These are phyloP conservation scores for Ottelia alismoides DNA, from an alignment of 106 monocot species.

Conservation along the genomic window DNA sequence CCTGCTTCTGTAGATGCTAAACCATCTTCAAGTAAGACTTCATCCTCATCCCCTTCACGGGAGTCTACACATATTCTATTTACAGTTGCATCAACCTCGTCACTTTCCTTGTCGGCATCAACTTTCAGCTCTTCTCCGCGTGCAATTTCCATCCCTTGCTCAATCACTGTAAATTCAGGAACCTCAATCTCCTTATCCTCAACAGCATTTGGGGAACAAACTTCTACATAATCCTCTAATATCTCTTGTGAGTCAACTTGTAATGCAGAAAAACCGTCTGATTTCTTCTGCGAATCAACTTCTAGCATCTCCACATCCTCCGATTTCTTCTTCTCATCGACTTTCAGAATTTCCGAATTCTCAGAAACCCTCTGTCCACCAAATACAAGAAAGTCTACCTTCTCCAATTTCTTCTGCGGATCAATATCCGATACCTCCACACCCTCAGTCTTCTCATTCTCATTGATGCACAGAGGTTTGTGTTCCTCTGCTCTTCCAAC, in stretches of 20 bases:
- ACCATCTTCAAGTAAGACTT: no score
- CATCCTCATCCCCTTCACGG: no score
- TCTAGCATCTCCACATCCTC: slow-evolving; percentile 5
- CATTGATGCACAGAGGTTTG: no score
- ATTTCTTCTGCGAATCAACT: not conserved
- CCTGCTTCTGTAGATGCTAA: no score
- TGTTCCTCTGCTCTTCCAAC: no score
- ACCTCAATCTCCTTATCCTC: slow-evolving; percentile 12
- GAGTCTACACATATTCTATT: no score
- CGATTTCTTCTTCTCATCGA: slow-evolving; percentile 7
- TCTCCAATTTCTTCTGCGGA: not conserved
- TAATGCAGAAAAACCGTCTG: not conserved
- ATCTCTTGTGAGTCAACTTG: no score
- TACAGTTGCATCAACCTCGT: no score
- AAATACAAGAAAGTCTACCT: slow-evolving; percentile 5
- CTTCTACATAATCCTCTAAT: no score
- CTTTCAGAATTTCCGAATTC: slow-evolving; percentile 7
- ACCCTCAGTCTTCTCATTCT: not conserved
- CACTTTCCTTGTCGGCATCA: no score
- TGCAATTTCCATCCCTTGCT: slow-evolving; percentile 41
- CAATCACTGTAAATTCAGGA: slow-evolving; percentile 40
- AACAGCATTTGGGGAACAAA: not conserved
- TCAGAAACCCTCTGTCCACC: slow-evolving; percentile 3
- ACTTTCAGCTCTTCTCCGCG: no score
- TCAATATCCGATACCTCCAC: slow-evolving; percentile 2